A percentile compares a stretch with the other conserved stretches of the same genome.
Conservation (phyloP, 1,284 basidiomycete genomes). For the Gymnopus androsaceus region DNA sequence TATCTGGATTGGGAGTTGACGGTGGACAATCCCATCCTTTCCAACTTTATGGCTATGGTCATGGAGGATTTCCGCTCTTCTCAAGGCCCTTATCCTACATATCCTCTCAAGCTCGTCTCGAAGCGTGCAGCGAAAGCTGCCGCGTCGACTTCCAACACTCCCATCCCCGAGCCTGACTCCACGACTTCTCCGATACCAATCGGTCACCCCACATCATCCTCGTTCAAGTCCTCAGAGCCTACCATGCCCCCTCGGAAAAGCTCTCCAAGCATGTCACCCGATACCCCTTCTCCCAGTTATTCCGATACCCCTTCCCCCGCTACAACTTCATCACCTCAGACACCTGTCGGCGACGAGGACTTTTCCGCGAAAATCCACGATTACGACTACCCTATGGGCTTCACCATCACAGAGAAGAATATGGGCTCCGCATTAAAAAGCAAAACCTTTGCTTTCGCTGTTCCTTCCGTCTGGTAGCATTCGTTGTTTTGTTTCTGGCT, state of each 20-base stretch:
- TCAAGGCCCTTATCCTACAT: slow-evolving; percentile 56
- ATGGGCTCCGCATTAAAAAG: slow-evolving; percentile 34
- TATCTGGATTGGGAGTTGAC: slow-evolving; percentile 92
- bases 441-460: slow-evolving; percentile 52
- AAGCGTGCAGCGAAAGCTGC: slow-evolving; percentile 47
- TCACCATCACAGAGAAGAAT: slow-evolving; percentile 33
- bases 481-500: slow-evolving; percentile 10
- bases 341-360: slow-evolving; percentile 51
- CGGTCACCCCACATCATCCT: slow-evolving; percentile 37
- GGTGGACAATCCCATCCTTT: slow-evolving; percentile 67
- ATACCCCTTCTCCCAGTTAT: slow-evolving; percentile 50
- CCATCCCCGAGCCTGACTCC: slow-evolving; percentile 53
- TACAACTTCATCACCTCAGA: slow-evolving; percentile 55
- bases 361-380: slow-evolving; percentile 47
- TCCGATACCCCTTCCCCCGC: slow-evolving; percentile 55
- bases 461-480: slow-evolving; percentile 48
- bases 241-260: slow-evolving; percentile 30
- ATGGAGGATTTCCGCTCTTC: slow-evolving; percentile 60
- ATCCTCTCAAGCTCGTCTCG: slow-evolving; percentile 58
- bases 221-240: slow-evolving; percentile 19
- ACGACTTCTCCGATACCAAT: slow-evolving; percentile 51
- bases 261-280: slow-evolving; percentile 36
- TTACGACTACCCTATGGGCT: slow-evolving; percentile 37
- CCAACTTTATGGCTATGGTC: slow-evolving; percentile 65
- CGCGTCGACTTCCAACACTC: slow-evolving; percentile 44